phyloP scores from a whole-genome alignment of 805 yeast genomes.

The Candida maris region DNA sequence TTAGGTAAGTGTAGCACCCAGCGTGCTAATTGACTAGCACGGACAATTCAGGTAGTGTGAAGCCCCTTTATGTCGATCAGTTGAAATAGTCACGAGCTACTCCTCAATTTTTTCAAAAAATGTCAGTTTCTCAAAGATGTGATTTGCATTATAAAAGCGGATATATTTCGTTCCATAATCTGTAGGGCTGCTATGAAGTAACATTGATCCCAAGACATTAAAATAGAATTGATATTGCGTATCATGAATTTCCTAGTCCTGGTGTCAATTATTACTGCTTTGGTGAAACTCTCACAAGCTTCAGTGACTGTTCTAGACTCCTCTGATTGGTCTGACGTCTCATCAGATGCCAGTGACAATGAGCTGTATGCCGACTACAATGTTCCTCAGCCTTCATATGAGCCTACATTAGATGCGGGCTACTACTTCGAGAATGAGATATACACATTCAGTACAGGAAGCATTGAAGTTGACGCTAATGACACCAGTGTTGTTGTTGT shows the following conservation, averaged over 20 bases:
- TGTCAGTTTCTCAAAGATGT: no score
- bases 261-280: background rate
- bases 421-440: background rate
- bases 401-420: conserved; percentile 1
- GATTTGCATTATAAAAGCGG: no score
- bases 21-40: no score
- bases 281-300: background rate
- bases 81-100: no score
- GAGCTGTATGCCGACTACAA: conserved; percentile 1
- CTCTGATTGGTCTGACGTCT: background rate
- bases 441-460: conserved; percentile 1
- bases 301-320: background rate
- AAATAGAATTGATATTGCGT: background rate
- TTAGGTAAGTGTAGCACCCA: no score
- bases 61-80: no score
- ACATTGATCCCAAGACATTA: no score
- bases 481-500: conserved; percentile 5
- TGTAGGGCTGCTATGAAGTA: no score
- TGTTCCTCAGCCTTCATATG: conserved; percentile 1
- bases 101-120: no score
- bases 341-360: background rate
- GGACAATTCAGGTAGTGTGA: no score
- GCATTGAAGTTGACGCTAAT: conserved; percentile 1
- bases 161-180: no score
- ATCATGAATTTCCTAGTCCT: background rate